A percentile compares a stretch with the other conserved stretches of the same genome.
phyloP scores from a whole-genome alignment of 805 yeast genomes.

The Myxozyma mucilagina region DNA sequence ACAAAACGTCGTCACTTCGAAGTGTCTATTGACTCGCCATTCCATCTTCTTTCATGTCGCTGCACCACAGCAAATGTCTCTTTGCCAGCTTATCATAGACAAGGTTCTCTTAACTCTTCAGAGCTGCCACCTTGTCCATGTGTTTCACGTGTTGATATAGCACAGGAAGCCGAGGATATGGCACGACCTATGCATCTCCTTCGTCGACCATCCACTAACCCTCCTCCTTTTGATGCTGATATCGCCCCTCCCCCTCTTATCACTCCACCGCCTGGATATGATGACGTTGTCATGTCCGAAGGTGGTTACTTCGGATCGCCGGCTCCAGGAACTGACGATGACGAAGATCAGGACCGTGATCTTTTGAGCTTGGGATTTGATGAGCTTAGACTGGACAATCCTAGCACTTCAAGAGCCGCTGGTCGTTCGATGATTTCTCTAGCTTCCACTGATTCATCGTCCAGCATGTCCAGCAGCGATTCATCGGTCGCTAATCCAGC shows the following conservation, averaged over 20 bases:
- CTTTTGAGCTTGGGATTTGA: slow-evolving; percentile 16
- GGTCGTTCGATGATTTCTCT: neutral
- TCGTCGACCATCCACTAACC: slow-evolving; percentile 57
- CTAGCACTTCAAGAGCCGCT: neutral
- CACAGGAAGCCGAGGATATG: slow-evolving; percentile 5
- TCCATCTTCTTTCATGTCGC: slow-evolving; percentile 71
- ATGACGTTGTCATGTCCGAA: slow-evolving; percentile 44
- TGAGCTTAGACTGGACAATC: slow-evolving; percentile 6
- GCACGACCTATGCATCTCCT: slow-evolving; percentile 55
- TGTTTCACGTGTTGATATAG: slow-evolving; percentile 3
- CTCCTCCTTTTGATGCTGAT: slow-evolving; percentile 62
- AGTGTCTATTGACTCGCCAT: slow-evolving; percentile 91
- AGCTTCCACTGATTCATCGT: slow-evolving; percentile 5
- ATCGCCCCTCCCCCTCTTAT: slow-evolving; percentile 42
- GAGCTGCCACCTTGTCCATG: slow-evolving; percentile 32
- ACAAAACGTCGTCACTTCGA: slow-evolving; percentile 85
- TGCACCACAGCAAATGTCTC: slow-evolving; percentile 48
- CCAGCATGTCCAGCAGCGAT: neutral
- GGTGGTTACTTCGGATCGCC: slow-evolving; percentile 24
- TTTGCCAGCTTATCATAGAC: slow-evolving; percentile 44
- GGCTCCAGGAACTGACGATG: slow-evolving; percentile 12
- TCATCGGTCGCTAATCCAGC: neutral
- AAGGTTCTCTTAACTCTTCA: slow-evolving; percentile 57
- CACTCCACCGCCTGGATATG: slow-evolving; percentile 49
- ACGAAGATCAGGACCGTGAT: slow-evolving; percentile 20